A percentile compares a stretch with the other conserved stretches of the same genome.
phyloP scores from a whole-genome alignment of 192 early-diverging fungal species.

The Backusella macrospora region DNA sequence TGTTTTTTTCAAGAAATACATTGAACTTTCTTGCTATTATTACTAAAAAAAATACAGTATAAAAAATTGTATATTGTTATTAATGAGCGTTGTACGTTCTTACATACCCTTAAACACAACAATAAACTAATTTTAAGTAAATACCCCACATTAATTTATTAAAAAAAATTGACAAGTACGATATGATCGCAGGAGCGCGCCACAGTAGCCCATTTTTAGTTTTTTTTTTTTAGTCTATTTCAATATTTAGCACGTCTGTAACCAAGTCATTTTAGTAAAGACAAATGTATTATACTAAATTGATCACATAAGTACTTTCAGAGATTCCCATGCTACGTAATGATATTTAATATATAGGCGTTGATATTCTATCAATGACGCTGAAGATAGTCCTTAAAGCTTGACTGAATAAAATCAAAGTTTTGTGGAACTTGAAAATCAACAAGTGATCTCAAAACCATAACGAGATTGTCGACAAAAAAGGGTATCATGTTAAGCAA shows the following conservation, averaged over 20 bases:
- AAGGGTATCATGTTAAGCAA: not conserved
- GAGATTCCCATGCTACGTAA: not conserved
- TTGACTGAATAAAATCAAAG: not conserved
- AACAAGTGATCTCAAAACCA: not conserved
- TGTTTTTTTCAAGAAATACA: not conserved
- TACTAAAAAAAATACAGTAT: not conserved
- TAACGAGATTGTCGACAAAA: not conserved
- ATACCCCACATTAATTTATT: not conserved
- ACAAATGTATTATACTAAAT: not conserved
- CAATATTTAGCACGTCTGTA: not conserved
- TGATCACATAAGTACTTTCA: not conserved
- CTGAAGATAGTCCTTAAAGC: too few species aligned
- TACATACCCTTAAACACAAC: not conserved
- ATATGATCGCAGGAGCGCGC: not conserved
- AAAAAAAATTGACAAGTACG: not conserved
- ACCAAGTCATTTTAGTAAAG: not conserved
- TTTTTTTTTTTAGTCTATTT: not conserved
- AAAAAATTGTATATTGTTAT: too few species aligned
- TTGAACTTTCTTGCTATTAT: not conserved
- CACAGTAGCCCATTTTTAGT: not conserved
- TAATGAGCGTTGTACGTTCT: constrained; percentile 12
- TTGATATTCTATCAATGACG: not conserved
- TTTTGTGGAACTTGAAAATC: not conserved
- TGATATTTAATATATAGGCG: not conserved
- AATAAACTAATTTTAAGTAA: not conserved